Evolutionary conservation across 164 flowering plant genomes (phyloP).

Genomic region (Litsea cubeba): DNA sequence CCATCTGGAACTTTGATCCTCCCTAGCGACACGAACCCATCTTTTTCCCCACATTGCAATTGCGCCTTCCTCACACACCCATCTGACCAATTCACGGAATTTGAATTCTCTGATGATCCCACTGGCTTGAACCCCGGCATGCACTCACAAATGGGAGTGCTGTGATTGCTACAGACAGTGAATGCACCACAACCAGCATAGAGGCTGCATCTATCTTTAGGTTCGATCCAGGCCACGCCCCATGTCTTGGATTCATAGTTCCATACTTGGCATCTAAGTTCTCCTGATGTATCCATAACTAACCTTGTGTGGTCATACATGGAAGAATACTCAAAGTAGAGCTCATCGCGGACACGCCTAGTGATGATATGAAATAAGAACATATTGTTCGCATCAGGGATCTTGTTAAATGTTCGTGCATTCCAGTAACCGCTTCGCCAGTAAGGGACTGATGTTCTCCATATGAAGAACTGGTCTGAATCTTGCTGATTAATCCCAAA

Average conservation of each 20-base stretch:
- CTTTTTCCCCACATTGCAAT: conserved; percentile 4
- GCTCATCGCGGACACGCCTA: not conserved
- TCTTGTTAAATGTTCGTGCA: conserved; percentile 6
- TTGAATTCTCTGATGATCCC: not conserved
- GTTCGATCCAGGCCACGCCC: not conserved
- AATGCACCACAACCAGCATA: conserved; percentile 9
- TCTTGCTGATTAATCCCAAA: not conserved
- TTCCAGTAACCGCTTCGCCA: conserved; percentile 26
- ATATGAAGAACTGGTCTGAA: conserved; percentile 9
- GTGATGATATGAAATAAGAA: not conserved
- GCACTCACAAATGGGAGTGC: conserved; percentile 7
- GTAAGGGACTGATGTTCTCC: not conserved
- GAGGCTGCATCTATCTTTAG: not conserved
- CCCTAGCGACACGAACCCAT: conserved; percentile 3
- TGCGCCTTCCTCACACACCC: conserved; percentile 11
- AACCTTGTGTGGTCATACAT: not conserved
- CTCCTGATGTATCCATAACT: conserved; percentile 2
- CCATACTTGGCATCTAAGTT: not conserved
- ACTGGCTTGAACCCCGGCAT: conserved; percentile 9
- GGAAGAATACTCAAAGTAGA: not conserved
- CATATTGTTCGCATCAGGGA: not conserved
- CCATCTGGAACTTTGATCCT: conserved; percentile 15
- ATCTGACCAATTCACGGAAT: conserved; percentile 1
- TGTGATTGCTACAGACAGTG: not conserved
- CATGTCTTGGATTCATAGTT: not conserved